Evolutionary conservation across 306 rosid genomes (phyloP).

Genomic region (Vigna nakashimae): DNA sequence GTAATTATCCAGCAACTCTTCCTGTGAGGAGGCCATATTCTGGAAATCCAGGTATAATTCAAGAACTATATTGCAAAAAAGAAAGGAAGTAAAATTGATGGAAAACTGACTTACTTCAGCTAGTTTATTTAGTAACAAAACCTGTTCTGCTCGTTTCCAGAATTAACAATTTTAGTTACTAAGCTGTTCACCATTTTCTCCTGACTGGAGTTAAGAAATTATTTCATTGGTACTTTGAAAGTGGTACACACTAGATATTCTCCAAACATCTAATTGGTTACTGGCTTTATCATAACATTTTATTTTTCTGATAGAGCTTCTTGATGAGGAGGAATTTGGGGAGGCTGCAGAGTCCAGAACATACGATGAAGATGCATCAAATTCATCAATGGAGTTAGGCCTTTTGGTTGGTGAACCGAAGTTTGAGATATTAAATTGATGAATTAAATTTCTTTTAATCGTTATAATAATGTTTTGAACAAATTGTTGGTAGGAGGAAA

Average conservation of each 20-base stretch:
- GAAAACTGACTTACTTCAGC: background rate
- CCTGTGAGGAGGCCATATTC: conserved; percentile 83
- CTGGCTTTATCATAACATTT: conserved; percentile 25
- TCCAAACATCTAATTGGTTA: conserved; percentile 26
- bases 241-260: background rate
- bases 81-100: conserved; percentile 10
- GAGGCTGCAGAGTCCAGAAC: conserved; percentile 53
- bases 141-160: conserved; percentile 1
- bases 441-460: conserved; percentile 32
- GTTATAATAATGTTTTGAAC: conserved; percentile 30
- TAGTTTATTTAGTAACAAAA: conserved; percentile 9
- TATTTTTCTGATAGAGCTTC: conserved; percentile 57
- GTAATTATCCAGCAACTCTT: conserved; percentile 73
- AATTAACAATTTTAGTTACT: conserved; percentile 25
- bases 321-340: conserved; percentile 78
- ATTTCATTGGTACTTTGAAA: conserved; percentile 24
- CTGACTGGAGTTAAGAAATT: too few relatives aligned
- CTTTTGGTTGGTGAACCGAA: conserved; percentile 61
- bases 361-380: conserved; percentile 62
- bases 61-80: conserved; percentile 1
- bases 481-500: conserved; percentile 72
- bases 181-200: background rate
- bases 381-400: conserved; percentile 69
- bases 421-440: background rate
- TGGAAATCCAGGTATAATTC: conserved; percentile 80